phyloP scores from a whole-genome alignment of 257 asterid genomes.

The Solanum rostratum region DNA sequence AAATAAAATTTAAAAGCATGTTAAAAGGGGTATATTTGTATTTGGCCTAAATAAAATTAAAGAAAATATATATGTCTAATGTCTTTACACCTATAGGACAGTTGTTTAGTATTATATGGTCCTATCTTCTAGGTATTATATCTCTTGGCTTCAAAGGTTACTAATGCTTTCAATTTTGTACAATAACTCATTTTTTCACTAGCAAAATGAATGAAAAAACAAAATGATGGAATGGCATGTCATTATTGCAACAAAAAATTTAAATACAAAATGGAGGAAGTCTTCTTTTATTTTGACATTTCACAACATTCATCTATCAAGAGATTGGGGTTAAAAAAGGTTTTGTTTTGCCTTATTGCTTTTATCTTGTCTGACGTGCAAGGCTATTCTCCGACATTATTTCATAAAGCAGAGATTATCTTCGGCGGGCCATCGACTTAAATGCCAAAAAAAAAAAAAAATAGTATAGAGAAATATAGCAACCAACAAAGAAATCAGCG shows the following conservation, averaged over 20 bases:
- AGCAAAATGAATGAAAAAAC: background rate
- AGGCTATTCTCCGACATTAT: background rate
- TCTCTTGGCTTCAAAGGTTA: background rate
- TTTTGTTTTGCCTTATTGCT: background rate
- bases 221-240: background rate
- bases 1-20: background rate
- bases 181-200: background rate
- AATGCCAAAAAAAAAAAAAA: background rate
- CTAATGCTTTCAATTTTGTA: background rate
- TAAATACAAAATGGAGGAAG: background rate
- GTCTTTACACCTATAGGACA: background rate
- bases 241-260: background rate
- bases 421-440: rapidly evolving
- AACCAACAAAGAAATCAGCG: background rate
- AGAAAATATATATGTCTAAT: background rate
- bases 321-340: background rate
- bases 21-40: background rate
- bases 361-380: background rate
- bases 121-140: background rate
- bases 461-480: too few relatives aligned
- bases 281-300: background rate
- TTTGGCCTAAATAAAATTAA: background rate
- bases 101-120: background rate
- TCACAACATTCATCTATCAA: background rate
- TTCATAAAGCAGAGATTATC: too few relatives aligned